These are phyloP conservation scores for Aegilops speltoides DNA, from an alignment of 176 grass and related monocot species.

Conservation along the genomic window DNA sequence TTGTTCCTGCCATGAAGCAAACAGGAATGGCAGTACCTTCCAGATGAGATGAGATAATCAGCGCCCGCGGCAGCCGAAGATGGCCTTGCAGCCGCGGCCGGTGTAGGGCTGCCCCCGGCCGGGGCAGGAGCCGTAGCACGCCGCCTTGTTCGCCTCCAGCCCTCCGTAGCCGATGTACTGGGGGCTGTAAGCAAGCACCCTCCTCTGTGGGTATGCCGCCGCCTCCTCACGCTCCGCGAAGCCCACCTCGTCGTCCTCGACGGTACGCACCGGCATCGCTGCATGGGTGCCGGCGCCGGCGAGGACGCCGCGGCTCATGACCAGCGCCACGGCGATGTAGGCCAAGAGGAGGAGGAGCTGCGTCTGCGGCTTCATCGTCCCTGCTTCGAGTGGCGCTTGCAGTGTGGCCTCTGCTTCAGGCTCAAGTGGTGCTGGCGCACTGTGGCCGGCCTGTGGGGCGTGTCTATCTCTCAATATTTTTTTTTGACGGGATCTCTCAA, in stretches of 20 bases:
- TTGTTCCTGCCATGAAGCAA: not conserved
- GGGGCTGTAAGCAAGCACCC: not conserved
- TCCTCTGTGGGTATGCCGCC: constrained; percentile 25
- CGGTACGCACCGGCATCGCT: not conserved
- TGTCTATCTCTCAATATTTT: not conserved
- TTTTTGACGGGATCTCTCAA: no score
- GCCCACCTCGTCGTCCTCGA: not conserved
- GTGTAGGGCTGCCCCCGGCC: constrained; percentile 1
- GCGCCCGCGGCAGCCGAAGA: not conserved
- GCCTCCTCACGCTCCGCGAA: not conserved
- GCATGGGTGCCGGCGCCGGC: not conserved
- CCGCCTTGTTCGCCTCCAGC: constrained; percentile 4
- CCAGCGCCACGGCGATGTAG: not conserved
- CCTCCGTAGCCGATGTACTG: not conserved
- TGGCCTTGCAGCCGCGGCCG: constrained; percentile 3
- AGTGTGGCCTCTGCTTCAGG: not conserved
- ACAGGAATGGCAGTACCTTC: not conserved
- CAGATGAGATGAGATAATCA: not conserved
- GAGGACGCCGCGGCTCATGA: not conserved
- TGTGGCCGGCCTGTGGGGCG: no score
- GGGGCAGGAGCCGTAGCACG: constrained; percentile 33
- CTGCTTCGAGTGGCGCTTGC: not conserved
- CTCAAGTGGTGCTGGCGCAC: not conserved
- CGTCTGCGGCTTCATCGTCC: not conserved
- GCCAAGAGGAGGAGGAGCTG: constrained; percentile 9